A percentile compares a stretch with the other conserved stretches of the same genome.
phyloP scores from a whole-genome alignment of 2,329 filamentous ascomycete species.

The Scolecobasidium constrictum region DNA sequence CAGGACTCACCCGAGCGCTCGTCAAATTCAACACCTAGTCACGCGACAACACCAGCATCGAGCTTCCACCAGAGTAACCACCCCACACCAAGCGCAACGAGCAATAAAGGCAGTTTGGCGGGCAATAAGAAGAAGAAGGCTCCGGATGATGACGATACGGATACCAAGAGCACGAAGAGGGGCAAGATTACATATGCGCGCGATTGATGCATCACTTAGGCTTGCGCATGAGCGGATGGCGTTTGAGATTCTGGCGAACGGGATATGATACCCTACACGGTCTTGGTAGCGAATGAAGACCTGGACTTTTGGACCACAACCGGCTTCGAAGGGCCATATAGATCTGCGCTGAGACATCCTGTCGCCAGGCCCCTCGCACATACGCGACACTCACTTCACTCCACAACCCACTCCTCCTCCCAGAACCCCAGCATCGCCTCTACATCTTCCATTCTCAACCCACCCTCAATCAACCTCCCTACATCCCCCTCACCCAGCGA shows the following conservation, averaged over 20 bases:
- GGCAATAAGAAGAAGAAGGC: conserved; percentile 35
- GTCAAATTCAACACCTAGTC: conserved; percentile 31
- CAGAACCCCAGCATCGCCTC: conserved; percentile 6
- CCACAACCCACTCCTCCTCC: conserved; percentile 7
- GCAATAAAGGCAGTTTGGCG: conserved; percentile 19
- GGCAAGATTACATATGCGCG: conserved; percentile 40
- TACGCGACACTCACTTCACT: too few species aligned
- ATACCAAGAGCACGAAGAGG: conserved; percentile 34
- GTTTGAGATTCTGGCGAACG: too few species aligned
- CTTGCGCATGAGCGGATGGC: neutral
- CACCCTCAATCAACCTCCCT: conserved; percentile 1
- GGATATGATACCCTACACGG: too few species aligned
- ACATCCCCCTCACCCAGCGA: neutral
- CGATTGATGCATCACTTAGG: conserved; percentile 26
- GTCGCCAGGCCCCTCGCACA: too few species aligned
- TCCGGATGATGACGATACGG: conserved; percentile 32
- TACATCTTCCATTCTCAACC: neutral
- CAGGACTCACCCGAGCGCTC: conserved; percentile 28
- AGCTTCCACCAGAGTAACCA: conserved; percentile 34
- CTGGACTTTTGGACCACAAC: too few species aligned
- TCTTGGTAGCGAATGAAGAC: too few species aligned
- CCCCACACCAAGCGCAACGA: conserved; percentile 25
- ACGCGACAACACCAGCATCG: conserved; percentile 36
- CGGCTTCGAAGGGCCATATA: too few species aligned
- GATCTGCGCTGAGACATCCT: too few species aligned